Base-by-base conservation (phyloP, 176 grass and related monocot genomes). In the Carex cristatella region DNA sequence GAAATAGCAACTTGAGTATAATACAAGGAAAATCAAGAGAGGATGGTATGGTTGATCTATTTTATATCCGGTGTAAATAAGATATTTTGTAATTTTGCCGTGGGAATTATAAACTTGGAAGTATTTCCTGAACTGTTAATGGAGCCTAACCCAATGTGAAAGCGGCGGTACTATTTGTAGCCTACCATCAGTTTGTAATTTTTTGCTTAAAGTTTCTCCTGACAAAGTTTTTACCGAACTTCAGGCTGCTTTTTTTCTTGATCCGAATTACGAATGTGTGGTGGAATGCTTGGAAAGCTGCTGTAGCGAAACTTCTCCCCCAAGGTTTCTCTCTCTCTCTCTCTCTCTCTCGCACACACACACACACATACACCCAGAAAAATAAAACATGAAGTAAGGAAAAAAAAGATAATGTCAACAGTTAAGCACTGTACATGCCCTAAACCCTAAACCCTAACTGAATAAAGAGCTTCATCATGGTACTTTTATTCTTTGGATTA, bases 251-350 rank as follows among this genome's bases (percentile, higher is more conserved):
- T 92, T 93, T 69, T 98, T 98, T 89, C 80, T 92, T 33, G 93
- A 95, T 57, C 84, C 89, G 30, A 90, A 78, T 61, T 82, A 81
- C 19, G 88, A 95, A 79, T 88, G 89, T 13, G 49, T 92, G 67
- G 93, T 98, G 23, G 84, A 89, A 78, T 98, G 92, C 85, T 85
- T 98, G 77, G 86, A 93, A 88, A 93, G 88, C 64, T 98, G 93
- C 71, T 90, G 88, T 71, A 86, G 74, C n/a, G 89, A 94, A 14
- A 77, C 86, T 87, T 56, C 53, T 86, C 89, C 95, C 57, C 89
- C 92, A 4, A 98, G 93, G 95, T 93, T 14, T 53, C 40, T 83
- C 81, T 87, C 60, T 84, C 38, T 40, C 4, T 6, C 38, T 40
- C 38, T 40, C 4, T 5, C 19, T 63, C 49, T 14, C 72, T 63